Conservation (phyloP, 352 stramenopile genomes). For the Phytophthora cactorum region DNA sequence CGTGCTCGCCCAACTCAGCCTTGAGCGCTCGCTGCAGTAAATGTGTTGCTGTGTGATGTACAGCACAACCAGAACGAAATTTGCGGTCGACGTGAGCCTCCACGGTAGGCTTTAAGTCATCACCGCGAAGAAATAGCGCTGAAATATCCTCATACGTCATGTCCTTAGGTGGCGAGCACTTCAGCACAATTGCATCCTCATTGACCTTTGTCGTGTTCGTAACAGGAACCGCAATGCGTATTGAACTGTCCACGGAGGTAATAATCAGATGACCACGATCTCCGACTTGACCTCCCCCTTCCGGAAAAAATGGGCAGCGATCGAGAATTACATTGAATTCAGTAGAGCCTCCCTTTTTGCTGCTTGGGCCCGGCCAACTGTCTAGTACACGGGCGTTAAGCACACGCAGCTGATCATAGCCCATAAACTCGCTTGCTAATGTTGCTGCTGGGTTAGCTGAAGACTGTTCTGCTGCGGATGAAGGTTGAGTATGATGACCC, state of each 20-base stretch:
- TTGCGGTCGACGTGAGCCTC: constrained; percentile 54
- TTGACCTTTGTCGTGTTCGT: constrained; percentile 49
- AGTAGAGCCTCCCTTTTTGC: background rate
- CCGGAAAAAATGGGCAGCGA: constrained; percentile 76
- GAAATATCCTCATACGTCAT: constrained; percentile 40
- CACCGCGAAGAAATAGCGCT: constrained; percentile 13
- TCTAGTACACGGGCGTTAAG: constrained; percentile 42
- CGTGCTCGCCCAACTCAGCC: constrained; percentile 67
- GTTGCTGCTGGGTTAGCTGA: constrained; percentile 1
- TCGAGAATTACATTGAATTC: constrained; percentile 56
- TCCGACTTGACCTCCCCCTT: constrained; percentile 80
- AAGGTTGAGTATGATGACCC: constrained; percentile 30
- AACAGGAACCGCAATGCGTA: constrained; percentile 34
- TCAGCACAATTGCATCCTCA: constrained; percentile 53
- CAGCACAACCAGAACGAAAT: constrained; percentile 57
- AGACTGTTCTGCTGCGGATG: constrained; percentile 4
- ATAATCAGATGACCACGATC: constrained; percentile 56
- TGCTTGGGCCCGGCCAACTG: constrained; percentile 30
- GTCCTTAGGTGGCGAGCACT: constrained; percentile 45
- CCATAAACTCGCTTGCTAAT: constrained; percentile 52
- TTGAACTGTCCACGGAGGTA: constrained; percentile 8
- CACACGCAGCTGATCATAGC: constrained; percentile 61
- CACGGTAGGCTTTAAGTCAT: constrained; percentile 23
- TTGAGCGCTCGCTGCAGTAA: constrained; percentile 77
- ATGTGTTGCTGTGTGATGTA: constrained; percentile 85